Evolutionary conservation across 805 yeast species (phyloP), one percentile per base, ranked within the genome.

Genomic region (Yarrowia deformans): DNA sequence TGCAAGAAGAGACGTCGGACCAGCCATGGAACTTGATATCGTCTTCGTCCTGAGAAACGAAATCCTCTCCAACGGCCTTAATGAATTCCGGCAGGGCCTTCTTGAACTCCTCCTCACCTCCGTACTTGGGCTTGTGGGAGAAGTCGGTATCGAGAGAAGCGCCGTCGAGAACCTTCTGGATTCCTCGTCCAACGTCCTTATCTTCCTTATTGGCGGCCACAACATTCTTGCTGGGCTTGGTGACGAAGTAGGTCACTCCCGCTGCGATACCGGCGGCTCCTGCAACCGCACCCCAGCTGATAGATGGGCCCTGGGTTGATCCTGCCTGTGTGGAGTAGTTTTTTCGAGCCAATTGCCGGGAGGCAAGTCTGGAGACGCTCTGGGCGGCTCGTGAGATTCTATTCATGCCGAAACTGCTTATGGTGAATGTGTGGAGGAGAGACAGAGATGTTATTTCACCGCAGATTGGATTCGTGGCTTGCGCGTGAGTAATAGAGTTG

Each of bases 41-140:
- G 4, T 75, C 77, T 12, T 73, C 74, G 48, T 75, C 77, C 5
- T 75, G 73, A 3, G 85, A 77, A n/a, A 87, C 79, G 70, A 84
- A 82, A 4, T 82, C 85, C 3, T 73, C 74, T 3, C 90, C 89
- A 7, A 90, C 81, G 16, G 85, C 75, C 13, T 73, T 72, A 16
- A 76, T 73, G 67, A 90, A 81, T 72, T 85, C 85, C 1, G 74
- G 77, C 39, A 87, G 74, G 0, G 90, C 91, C 39, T 71, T 72
- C 3, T 72, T 70, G 45, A 86, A 83, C 45, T 83, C 84, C 7
- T 75, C 75, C 23, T 43, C 46, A 1, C 71, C 75, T 16, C 73
- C 75, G 67, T 71, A 73, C 46, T 66, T 63, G 43, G 68, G 68
- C 56, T 49, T 48, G 39, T 48, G 46, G 9, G 55, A 37, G 39